phyloP scores from a whole-genome alignment of 2,329 filamentous ascomycete species.

The Neospermospora avenae region DNA sequence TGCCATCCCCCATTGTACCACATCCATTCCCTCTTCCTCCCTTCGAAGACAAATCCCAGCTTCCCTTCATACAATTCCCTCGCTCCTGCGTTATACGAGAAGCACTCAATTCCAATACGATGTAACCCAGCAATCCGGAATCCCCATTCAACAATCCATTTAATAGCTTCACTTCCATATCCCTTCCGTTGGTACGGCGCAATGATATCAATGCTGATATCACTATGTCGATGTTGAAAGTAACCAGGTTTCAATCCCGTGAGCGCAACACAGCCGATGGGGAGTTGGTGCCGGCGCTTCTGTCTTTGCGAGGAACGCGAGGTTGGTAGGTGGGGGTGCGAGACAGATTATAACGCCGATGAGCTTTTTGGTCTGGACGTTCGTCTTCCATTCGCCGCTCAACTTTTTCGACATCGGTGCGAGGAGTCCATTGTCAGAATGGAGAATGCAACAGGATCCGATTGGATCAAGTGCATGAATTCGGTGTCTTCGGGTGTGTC shows the following conservation, averaged over 20 bases:
- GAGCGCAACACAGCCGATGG: slow-evolving; percentile 3
- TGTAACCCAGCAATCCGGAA: slow-evolving; percentile 38
- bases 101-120: slow-evolving; percentile 36
- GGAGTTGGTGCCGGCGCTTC: not conserved
- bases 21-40: slow-evolving; percentile 34
- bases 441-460: slow-evolving; percentile 32
- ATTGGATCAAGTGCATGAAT: slow-evolving; percentile 34
- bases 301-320: not conserved
- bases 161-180: slow-evolving; percentile 40
- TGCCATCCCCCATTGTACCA: slow-evolving; percentile 38
- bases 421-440: not conserved
- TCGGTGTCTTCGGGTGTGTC: slow-evolving; percentile 34
- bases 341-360: slow-evolving; percentile 40
- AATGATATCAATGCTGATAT: slow-evolving; percentile 37
- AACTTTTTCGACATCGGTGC: not conserved
- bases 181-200: slow-evolving; percentile 34
- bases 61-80: slow-evolving; percentile 33
- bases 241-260: not conserved
- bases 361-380: slow-evolving; percentile 29
- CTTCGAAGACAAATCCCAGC: slow-evolving; percentile 38
- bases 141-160: slow-evolving; percentile 37
- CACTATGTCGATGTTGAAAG: slow-evolving; percentile 42
- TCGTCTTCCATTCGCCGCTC: not conserved
- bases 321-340: slow-evolving; percentile 15
- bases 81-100: slow-evolving; percentile 36